phyloP scores from a whole-genome alignment of 1,139 yeast species.

The Pichia sp. region DNA sequence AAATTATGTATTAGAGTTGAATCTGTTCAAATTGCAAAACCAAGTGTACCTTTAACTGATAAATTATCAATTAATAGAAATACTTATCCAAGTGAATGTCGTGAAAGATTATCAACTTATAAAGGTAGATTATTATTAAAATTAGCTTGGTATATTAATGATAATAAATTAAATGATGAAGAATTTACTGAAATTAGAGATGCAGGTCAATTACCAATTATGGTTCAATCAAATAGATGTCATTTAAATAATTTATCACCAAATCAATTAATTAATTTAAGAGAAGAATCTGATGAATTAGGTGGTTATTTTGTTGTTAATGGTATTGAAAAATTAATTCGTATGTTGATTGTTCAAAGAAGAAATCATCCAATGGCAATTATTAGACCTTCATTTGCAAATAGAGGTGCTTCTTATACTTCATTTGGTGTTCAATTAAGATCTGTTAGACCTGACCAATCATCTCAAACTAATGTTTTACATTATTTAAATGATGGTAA shows the following conservation, averaged over 20 bases:
- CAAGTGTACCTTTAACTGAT: conserved; percentile 67
- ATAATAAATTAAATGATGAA: conserved; percentile 36
- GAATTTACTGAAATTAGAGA: conserved; percentile 78
- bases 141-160: conserved; percentile 80
- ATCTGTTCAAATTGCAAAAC: conserved; percentile 79
- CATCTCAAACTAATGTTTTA: conserved; percentile 92
- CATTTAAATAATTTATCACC: conserved; percentile 83
- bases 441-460: conserved; percentile 92
- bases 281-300: conserved; percentile 91
- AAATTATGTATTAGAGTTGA: conserved; percentile 76
- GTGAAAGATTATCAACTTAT: conserved; percentile 81
- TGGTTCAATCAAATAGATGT: conserved; percentile 86
- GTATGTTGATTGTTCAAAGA: conserved; percentile 97
- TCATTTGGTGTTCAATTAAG: conserved; percentile 91
- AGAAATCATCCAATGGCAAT: conserved; percentile 98
- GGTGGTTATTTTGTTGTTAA: conserved; percentile 96
- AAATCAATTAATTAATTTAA: conserved; percentile 62
- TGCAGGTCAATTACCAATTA: conserved; percentile 86
- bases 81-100: conserved; percentile 80
- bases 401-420: conserved; percentile 88
- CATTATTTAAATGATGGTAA: conserved; percentile 95
- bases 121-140: conserved; percentile 70
- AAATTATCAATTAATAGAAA: conserved; percentile 74
- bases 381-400: conserved; percentile 87
- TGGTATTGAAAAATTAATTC: conserved; percentile 92